These are phyloP conservation scores for Candida taoyuanica DNA, from an alignment of 805 yeast species.

Conservation along the genomic window DNA sequence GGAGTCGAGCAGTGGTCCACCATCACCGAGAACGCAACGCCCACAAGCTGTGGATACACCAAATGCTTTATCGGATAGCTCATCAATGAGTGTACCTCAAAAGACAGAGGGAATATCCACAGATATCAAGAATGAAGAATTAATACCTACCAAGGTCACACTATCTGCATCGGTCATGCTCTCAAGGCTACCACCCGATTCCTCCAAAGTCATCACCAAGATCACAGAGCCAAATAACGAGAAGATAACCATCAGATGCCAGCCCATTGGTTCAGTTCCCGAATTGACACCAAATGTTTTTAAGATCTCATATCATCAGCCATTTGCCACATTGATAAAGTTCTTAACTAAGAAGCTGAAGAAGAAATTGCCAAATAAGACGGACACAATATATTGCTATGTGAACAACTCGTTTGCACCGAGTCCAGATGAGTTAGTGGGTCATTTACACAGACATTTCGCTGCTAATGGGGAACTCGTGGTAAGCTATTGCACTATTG, in stretches of 20 bases:
- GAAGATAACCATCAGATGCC: conserved; percentile 46
- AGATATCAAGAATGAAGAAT: conserved; percentile 19
- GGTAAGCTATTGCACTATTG: conserved; percentile 41
- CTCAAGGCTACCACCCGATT: conserved; percentile 17
- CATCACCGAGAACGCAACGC: conserved; percentile 11
- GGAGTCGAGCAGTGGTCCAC: conserved; percentile 21
- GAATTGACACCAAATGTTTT: conserved; percentile 46
- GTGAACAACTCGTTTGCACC: conserved; percentile 44
- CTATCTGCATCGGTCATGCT: conserved; percentile 23
- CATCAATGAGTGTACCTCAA: conserved; percentile 1
- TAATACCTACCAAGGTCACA: conserved; percentile 21
- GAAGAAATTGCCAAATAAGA: conserved; percentile 16
- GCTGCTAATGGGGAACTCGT: conserved; percentile 36
- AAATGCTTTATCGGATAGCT: conserved; percentile 2
- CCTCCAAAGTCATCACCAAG: conserved; percentile 15
- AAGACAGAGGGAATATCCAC: conserved; percentile 3
- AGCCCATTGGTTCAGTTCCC: conserved; percentile 56
- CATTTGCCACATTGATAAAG: conserved; percentile 40
- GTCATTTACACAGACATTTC: conserved; percentile 34
- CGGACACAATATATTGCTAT: conserved; percentile 34
- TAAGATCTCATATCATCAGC: conserved; percentile 43
- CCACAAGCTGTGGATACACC: no score
- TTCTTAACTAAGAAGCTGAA: conserved; percentile 41
- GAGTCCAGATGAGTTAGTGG: conserved; percentile 39
- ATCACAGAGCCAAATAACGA: conserved; percentile 9